Evolutionary conservation across 2,329 filamentous ascomycete species (phyloP), one percentile per base, ranked within the genome.

Genomic region (Fusarium mexicanum): DNA sequence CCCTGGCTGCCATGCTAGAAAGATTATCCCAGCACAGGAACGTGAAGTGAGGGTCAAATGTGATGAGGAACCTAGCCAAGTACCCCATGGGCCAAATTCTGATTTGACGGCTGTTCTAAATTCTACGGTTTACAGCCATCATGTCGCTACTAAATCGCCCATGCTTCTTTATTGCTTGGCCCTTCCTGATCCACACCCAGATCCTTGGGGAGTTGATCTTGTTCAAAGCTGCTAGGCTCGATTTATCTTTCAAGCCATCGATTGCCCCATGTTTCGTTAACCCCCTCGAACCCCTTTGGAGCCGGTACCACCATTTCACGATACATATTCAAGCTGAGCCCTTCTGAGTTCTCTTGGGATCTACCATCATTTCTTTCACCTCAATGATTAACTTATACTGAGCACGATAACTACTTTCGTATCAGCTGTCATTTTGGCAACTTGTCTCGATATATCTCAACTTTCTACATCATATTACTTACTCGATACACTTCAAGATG

Each of bases 191-290:
- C 83, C 83, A 83, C 82, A 77, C 75, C 60, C 58, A 82, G 79
- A 81, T 83, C 81, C 80, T 78, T 81, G 80, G 78, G 68, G 74
- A 78, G 80, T 79, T 80, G 80, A 80, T 81, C 80, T 81, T 77
- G 80, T 76, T 75, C 41, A 75, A 41, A 71, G 72, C 76, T 77
- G 68, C 78, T 79, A 79, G 77, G 75, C 79, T 81, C 79, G 80
- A 80, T 82, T 82, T 80, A 80, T 81, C 79, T 80, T 81, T 79
- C 75, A 77, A 78, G 74, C 81, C 80, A 77, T 79, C 79, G 77
- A 78, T 76, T 77, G 77, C 76, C 77, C 77, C 75, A 78, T 78
- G 80, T 79, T 79, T 79, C 76, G 77, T 76, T 77, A 73, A 73
- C 77, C 79, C 80, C 79, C 80, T 81, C 77, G 68, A 76, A 75